Percentiles rank a stretch among this genome's conserved stretches.
phyloP scores from a whole-genome alignment of 805 yeast genomes.

The Spathaspora arborariae region DNA sequence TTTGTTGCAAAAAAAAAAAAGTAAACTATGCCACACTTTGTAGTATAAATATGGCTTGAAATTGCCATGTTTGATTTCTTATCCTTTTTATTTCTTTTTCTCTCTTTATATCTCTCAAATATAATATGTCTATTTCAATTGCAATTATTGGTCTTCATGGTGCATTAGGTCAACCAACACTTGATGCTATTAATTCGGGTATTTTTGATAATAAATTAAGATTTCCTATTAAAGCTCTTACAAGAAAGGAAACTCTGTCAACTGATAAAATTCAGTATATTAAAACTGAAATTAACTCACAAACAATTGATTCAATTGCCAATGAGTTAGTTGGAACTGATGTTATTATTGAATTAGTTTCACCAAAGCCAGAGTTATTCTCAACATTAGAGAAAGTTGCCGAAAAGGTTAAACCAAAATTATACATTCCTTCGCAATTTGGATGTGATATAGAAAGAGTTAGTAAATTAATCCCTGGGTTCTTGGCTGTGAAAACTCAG shows the following conservation, averaged over 20 bases:
- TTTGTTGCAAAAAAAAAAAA: not conserved
- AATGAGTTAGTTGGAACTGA: slow-evolving; percentile 30
- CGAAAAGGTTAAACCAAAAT: slow-evolving; percentile 37
- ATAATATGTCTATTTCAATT: slow-evolving; percentile 23
- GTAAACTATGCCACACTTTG: too few relatives aligned
- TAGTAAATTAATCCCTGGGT: slow-evolving; percentile 7
- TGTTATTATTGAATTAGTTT: slow-evolving; percentile 44
- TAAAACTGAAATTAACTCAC: slow-evolving; percentile 20
- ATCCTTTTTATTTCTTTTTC: not conserved
- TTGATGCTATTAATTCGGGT: slow-evolving; percentile 42
- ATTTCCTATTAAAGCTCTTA: slow-evolving; percentile 49
- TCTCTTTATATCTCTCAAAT: not conserved
- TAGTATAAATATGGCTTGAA: not conserved
- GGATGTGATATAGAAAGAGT: slow-evolving; percentile 43
- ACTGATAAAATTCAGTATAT: slow-evolving; percentile 38
- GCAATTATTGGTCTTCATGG: slow-evolving; percentile 57
- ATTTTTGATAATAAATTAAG: slow-evolving; percentile 37
- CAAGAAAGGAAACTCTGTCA: slow-evolving; percentile 38
- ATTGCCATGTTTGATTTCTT: not conserved
- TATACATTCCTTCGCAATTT: slow-evolving; percentile 59
- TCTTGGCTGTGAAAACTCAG: not conserved
- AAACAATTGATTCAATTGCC: slow-evolving; percentile 13
- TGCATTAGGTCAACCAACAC: slow-evolving; percentile 43
- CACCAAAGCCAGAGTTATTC: slow-evolving; percentile 26
- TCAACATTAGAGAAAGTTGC: slow-evolving; percentile 37